A percentile compares a stretch with the other conserved stretches of the same genome.
phyloP scores from a whole-genome alignment of 495 filamentous ascomycete species.

The Extremus antarcticus region DNA sequence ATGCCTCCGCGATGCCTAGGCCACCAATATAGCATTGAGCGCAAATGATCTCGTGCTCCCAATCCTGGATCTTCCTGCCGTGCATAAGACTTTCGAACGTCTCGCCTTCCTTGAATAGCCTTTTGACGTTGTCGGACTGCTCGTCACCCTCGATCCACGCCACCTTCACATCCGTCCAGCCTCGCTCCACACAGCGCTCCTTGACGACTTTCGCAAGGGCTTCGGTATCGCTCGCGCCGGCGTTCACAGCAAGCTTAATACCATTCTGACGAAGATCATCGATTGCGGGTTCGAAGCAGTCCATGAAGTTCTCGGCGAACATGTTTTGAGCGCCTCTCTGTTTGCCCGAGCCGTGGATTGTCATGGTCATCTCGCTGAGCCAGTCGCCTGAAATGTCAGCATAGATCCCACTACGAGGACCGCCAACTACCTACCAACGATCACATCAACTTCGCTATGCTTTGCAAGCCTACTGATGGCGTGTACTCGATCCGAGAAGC shows the following conservation, averaged over 20 bases:
- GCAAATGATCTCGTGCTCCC: slow-evolving; percentile 22
- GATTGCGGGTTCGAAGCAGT: slow-evolving; percentile 23
- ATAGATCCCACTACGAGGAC: background rate
- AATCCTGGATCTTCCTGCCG: slow-evolving; percentile 19
- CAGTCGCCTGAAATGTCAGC: background rate
- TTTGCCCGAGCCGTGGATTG: slow-evolving; percentile 16
- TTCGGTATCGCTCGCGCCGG: slow-evolving; percentile 24
- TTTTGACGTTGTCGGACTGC: slow-evolving; percentile 20
- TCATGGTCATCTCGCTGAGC: slow-evolving; percentile 21
- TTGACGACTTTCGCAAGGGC: slow-evolving; percentile 22
- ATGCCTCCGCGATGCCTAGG: slow-evolving; percentile 23
- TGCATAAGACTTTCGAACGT: slow-evolving; percentile 24
- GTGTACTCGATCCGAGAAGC: slow-evolving; percentile 21
- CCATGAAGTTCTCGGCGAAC: slow-evolving; percentile 20
- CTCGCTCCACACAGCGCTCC: slow-evolving; percentile 15
- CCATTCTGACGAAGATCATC: slow-evolving; percentile 15
- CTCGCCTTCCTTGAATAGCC: slow-evolving; percentile 22
- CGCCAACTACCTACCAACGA: slow-evolving; percentile 10
- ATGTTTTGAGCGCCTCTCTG: slow-evolving; percentile 9
- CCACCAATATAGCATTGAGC: slow-evolving; percentile 27
- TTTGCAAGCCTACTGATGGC: slow-evolving; percentile 19
- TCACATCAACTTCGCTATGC: slow-evolving; percentile 16
- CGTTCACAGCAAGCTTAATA: slow-evolving; percentile 26
- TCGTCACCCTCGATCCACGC: slow-evolving; percentile 28
- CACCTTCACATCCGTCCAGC: slow-evolving; percentile 19